These are phyloP conservation scores for Cyclotella baltica DNA, from an alignment of 108 stramenopile species.

Conservation along the genomic window DNA sequence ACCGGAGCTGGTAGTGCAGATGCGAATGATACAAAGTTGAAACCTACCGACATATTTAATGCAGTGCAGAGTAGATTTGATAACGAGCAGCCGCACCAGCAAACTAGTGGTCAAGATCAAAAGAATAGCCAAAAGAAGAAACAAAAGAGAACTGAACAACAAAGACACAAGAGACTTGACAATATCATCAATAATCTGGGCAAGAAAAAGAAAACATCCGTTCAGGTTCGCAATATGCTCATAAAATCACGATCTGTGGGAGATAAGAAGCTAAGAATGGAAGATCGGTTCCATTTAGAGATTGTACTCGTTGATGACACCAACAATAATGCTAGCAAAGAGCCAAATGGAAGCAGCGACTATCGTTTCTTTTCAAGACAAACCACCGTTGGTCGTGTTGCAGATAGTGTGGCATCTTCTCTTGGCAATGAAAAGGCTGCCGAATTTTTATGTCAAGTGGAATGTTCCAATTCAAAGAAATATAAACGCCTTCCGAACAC, in stretches of 20 bases:
- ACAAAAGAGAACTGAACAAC: constrained; percentile 37
- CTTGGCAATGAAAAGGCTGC: constrained; percentile 26
- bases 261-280: constrained; percentile 53
- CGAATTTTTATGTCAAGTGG: constrained; percentile 36
- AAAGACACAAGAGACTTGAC: constrained; percentile 55
- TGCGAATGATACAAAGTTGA: constrained; percentile 9
- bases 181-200: constrained; percentile 57
- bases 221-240: constrained; percentile 74
- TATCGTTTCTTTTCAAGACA: constrained; percentile 52
- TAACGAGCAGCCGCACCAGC: constrained; percentile 28
- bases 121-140: constrained; percentile 19
- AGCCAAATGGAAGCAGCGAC: background rate
- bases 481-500: constrained; percentile 53
- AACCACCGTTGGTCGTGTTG: constrained; percentile 48
- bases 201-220: constrained; percentile 28
- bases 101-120: background rate
- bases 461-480: background rate
- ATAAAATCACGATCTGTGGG: constrained; percentile 78
- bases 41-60: constrained; percentile 72
- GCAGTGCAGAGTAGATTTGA: constrained; percentile 60
- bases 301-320: constrained; percentile 47
- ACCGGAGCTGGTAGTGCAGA: constrained; percentile 39
- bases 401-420: constrained; percentile 30
- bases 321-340: background rate
- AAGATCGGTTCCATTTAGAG: constrained; percentile 81